These are phyloP conservation scores for Geotrichum aggregatum DNA, from an alignment of 1,139 yeast species.

Conservation along the genomic window DNA sequence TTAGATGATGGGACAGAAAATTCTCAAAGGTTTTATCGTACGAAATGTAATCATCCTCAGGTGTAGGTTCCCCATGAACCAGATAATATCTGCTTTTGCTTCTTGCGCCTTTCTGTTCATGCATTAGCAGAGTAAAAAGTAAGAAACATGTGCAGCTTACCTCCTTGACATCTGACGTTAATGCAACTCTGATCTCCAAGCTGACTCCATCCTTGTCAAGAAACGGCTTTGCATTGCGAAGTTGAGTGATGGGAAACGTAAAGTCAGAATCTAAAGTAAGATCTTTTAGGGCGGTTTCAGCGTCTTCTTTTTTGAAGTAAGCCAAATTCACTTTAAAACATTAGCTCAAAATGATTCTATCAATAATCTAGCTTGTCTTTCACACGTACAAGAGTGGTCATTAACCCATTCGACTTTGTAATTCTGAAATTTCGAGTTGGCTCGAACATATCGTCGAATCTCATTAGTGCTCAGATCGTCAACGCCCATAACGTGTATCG, in stretches of 20 bases:
- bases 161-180: conserved; percentile 54
- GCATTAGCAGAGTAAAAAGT: background rate
- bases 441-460: conserved; percentile 53
- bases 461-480: conserved; percentile 64
- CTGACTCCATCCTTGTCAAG: conserved; percentile 46
- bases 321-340: conserved; percentile 12
- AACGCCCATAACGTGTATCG: conserved; percentile 58
- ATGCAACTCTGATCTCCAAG: conserved; percentile 47
- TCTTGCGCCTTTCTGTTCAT: conserved; percentile 46
- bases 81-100: conserved; percentile 63
- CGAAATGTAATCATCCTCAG: conserved; percentile 37
- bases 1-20: background rate
- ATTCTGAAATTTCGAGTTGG: conserved; percentile 44
- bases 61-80: conserved; percentile 70
- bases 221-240: conserved; percentile 38
- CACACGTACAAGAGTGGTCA: conserved; percentile 44
- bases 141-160: conserved; percentile 5
- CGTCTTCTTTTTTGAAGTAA: conserved; percentile 18
- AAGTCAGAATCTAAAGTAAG: background rate
- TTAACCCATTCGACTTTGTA: conserved; percentile 67
- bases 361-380: background rate
- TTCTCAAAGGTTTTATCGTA: conserved; percentile 4
- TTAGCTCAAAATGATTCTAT: background rate
- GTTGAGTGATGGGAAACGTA: conserved; percentile 15
- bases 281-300: conserved; percentile 14